Evolutionary conservation across 371 early-diverging fungal genomes (phyloP), one percentile per base, ranked within the genome.

Genomic region (Mortierella sp.): DNA sequence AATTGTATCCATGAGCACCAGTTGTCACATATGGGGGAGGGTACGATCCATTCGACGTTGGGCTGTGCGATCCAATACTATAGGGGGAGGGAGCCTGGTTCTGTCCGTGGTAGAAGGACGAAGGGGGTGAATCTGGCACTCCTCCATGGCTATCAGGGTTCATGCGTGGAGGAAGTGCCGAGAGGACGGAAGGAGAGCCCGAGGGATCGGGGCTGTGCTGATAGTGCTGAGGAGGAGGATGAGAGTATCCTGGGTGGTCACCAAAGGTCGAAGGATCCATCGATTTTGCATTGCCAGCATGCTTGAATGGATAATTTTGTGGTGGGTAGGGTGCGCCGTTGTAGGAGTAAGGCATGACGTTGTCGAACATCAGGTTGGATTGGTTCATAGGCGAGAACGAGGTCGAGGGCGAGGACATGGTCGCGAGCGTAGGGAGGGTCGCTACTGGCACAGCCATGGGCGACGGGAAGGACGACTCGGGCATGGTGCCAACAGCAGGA

Each of bases 211-310:
- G 83, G 50, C 83, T 83, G 68, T 83, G 82, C 47, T 82, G 83
- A 57, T 83, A 83, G 57, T 83, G 80, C 58, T 83, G 83, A 3
- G 80, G 80, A 3, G 74, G 42, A 24, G 76, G 80, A 34, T 80
- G 77, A 19, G 80, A 73, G 63, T 79, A 80, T 44, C 80, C 83
- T 24, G 83, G 52, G 21, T 83, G 80, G 50, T 76, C 74, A 13
- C 55, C 70, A 77, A 83, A 83, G 38, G 71, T 74, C 8, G 83
- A 76, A 52, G 76, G 83, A 42, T 83, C 83, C 83, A 83, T 77
- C 57, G 83, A 76, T 77, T 80, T 79, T 31, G 83, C 83, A 83
- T 80, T 83, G n/a, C 83, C 83, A 80, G 83, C 83, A 83, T 83
- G 83, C 83, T 83, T 83, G 80, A 83, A 83, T 8, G 83, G 80